These are phyloP conservation scores for Auriscalpium vulgare DNA, from an alignment of 768 basidiomycete genomes.

Conservation along the genomic window DNA sequence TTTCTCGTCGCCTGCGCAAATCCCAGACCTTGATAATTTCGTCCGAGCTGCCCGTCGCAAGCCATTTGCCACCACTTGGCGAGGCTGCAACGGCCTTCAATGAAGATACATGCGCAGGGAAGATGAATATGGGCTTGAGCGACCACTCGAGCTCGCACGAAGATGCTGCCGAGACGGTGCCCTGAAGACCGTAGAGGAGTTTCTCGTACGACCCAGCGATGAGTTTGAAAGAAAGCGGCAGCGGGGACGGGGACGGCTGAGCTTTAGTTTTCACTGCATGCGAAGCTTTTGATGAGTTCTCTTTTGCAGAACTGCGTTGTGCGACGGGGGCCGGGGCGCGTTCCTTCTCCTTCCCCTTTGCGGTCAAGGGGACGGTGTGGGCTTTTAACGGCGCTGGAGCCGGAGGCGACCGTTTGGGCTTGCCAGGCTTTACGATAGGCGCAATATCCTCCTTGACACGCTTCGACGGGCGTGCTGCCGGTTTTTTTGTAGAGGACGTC, in stretches of 20 bases:
- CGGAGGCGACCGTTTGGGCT: not conserved
- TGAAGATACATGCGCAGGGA: conserved; percentile 92
- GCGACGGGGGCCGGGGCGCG: not conserved
- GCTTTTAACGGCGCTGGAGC: no score
- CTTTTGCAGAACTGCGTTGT: conserved; percentile 21
- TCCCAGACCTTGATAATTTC: conserved; percentile 98
- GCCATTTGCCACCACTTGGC: conserved; percentile 89
- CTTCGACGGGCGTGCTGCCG: not conserved
- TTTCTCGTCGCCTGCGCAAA: conserved; percentile 80
- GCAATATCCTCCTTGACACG: not conserved
- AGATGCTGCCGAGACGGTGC: conserved; percentile 36
- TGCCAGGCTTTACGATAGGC: conserved; percentile 1
- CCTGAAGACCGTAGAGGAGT: conserved; percentile 84
- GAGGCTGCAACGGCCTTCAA: conserved; percentile 88
- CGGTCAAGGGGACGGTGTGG: not conserved
- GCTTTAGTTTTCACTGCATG: not conserved
- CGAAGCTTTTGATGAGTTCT: conserved; percentile 15
- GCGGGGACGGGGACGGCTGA: conserved; percentile 3
- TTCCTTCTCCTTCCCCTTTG: conserved; percentile 20
- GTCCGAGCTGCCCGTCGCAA: conserved; percentile 92
- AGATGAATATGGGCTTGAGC: conserved; percentile 84
- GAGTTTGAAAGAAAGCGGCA: conserved; percentile 70
- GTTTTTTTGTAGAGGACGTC: not conserved
- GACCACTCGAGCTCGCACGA: conserved; percentile 24
- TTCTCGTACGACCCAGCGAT: conserved; percentile 96